Evolutionary conservation across 169 alveolate genomes (phyloP).

Genomic region (Cryptosporidium ryanae): DNA sequence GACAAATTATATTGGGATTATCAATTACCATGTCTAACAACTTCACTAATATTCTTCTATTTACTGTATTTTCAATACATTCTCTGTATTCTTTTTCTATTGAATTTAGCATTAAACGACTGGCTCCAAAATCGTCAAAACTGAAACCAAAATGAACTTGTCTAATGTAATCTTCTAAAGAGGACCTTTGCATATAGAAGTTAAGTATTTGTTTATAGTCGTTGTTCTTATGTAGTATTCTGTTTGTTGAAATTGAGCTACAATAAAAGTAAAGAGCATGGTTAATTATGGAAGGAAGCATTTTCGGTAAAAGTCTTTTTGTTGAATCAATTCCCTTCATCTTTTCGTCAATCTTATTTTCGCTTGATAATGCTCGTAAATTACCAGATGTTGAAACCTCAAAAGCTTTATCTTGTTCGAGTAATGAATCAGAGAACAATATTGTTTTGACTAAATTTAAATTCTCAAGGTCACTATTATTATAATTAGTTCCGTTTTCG

Average conservation of each 20-base stretch:
- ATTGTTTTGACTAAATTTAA: not conserved
- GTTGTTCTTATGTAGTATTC: not conserved
- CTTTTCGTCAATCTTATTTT: not conserved
- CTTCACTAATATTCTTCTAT: not conserved
- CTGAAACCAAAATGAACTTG: constrained; percentile 34
- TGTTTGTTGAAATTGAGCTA: not conserved
- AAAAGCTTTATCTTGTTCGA: too few species aligned
- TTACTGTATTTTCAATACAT: constrained; percentile 12
- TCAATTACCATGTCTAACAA: not conserved
- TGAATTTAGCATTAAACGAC: constrained; percentile 3
- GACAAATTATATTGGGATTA: constrained; percentile 12
- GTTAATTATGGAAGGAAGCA: not conserved
- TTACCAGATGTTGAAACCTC: not conserved
- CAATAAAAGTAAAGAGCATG: constrained; percentile 33
- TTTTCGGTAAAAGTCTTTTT: not conserved
- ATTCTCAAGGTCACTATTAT: too few species aligned
- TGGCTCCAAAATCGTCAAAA: constrained; percentile 22
- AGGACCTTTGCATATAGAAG: constrained; percentile 26
- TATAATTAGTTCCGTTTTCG: too few species aligned
- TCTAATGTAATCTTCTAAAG: constrained; percentile 27
- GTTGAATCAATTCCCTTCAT: not conserved
- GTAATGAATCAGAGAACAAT: constrained; percentile 7
- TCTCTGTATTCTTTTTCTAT: not conserved
- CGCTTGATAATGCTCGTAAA: not conserved
- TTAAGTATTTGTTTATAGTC: constrained; percentile 21